Percentiles rank a stretch among this genome's conserved stretches.
Evolutionary conservation across 2,329 filamentous ascomycete species (phyloP).

Genomic region (Scedosporium apiospermum): DNA sequence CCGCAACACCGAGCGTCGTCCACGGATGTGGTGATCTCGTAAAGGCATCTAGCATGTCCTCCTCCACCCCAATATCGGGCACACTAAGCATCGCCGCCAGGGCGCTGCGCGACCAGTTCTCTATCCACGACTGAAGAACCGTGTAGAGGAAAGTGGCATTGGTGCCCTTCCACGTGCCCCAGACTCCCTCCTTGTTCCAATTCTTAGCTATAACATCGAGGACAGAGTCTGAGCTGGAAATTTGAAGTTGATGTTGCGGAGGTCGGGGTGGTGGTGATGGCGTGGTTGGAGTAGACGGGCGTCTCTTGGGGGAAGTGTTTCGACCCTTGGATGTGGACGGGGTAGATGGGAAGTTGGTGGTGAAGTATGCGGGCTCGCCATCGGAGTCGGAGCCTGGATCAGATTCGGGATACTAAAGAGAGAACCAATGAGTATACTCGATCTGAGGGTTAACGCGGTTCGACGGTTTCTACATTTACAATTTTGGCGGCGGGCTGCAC

Average conservation of each 20-base stretch:
- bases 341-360: slow-evolving; percentile 49
- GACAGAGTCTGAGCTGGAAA: slow-evolving; percentile 71
- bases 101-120: slow-evolving; percentile 85
- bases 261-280: slow-evolving; percentile 21
- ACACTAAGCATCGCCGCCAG: slow-evolving; percentile 86
- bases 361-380: slow-evolving; percentile 74
- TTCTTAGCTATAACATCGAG: slow-evolving; percentile 79
- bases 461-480: neutral
- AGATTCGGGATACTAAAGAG: neutral
- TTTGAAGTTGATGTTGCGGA: slow-evolving; percentile 52
- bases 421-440: neutral
- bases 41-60: slow-evolving; percentile 55
- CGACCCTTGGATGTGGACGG: slow-evolving; percentile 35
- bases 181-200: slow-evolving; percentile 81
- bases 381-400: slow-evolving; percentile 44
- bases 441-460: neutral
- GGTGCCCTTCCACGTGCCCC: slow-evolving; percentile 90
- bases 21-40: slow-evolving; percentile 69
- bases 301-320: slow-evolving; percentile 13
- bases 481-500: neutral
- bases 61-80: slow-evolving; percentile 69
- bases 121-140: slow-evolving; percentile 73
- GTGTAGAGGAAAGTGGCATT: slow-evolving; percentile 91
- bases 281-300: slow-evolving; percentile 21
- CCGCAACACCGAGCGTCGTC: slow-evolving; percentile 66